phyloP scores from a whole-genome alignment of 441 rosid species.

The Gossypium lobatum region DNA sequence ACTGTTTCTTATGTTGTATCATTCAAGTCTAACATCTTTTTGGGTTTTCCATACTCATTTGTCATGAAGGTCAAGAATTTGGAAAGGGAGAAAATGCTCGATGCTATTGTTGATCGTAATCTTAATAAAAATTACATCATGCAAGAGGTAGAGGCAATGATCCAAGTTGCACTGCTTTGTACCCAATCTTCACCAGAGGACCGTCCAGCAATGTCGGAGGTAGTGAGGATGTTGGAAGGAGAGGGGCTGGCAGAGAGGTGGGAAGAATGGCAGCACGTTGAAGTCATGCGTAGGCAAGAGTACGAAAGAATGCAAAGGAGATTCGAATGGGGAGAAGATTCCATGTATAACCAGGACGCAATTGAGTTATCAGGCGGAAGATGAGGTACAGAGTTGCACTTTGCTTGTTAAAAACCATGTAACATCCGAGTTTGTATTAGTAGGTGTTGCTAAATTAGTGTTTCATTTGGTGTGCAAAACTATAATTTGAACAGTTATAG shows the following conservation, averaged over 20 bases:
- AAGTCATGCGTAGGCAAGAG: constrained; percentile 80
- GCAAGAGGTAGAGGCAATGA: constrained; percentile 84
- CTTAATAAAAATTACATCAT: constrained; percentile 38
- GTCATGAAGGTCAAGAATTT: constrained; percentile 75
- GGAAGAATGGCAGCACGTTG: constrained; percentile 94
- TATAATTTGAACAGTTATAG: neutral
- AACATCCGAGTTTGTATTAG: constrained; percentile 7
- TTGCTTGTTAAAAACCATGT: neutral
- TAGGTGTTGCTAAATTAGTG: constrained; percentile 9
- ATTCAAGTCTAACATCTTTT: neutral
- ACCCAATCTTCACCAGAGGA: constrained; percentile 85
- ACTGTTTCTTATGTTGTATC: neutral
- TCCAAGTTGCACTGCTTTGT: constrained; percentile 79
- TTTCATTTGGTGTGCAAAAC: constrained; percentile 3
- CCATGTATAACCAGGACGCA: constrained; percentile 69
- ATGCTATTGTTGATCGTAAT: constrained; percentile 70
- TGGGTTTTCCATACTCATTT: neutral
- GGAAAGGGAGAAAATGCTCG: constrained; percentile 74
- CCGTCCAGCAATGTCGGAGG: constrained; percentile 86
- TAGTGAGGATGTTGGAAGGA: constrained; percentile 93
- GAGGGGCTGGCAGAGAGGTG: constrained; percentile 95
- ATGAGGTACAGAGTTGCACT: constrained; percentile 25
- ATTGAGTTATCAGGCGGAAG: constrained; percentile 91
- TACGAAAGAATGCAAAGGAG: constrained; percentile 75
- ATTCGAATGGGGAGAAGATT: constrained; percentile 84